phyloP scores from a whole-genome alignment of 495 filamentous ascomycete genomes.

The Neohortaea acidophila region DNA sequence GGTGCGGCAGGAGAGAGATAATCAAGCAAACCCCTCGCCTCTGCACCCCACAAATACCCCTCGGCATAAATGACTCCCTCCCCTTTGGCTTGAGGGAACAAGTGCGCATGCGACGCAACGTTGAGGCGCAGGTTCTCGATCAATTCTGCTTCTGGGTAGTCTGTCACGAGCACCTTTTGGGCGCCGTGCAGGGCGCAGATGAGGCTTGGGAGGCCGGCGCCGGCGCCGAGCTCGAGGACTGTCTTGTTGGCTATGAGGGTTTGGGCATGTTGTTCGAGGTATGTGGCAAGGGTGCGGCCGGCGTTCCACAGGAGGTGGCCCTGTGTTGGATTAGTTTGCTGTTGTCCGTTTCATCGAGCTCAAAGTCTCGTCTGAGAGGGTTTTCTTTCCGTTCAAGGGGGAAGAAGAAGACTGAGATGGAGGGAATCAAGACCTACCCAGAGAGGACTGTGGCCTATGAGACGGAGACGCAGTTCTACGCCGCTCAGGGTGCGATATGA shows the following conservation, averaged over 20 bases:
- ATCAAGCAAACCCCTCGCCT: conserved; percentile 35
- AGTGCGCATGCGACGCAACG: conserved; percentile 29
- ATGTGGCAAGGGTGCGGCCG: conserved; percentile 53
- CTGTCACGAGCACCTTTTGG: conserved; percentile 56
- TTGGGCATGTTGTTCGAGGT: conserved; percentile 51
- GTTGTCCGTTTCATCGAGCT: background rate
- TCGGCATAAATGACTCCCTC: conserved; percentile 18
- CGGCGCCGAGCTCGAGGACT: conserved; percentile 81
- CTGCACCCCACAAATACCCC: conserved; percentile 47
- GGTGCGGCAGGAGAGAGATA: conserved; percentile 27
- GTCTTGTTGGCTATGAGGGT: conserved; percentile 42
- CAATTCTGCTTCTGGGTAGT: conserved; percentile 73
- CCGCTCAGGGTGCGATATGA: conserved; percentile 54
- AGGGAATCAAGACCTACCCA: conserved; percentile 42
- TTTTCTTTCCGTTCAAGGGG: background rate
- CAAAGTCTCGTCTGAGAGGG: background rate
- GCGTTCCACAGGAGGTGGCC: conserved; percentile 90
- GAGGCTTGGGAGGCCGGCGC: conserved; percentile 70
- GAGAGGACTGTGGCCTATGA: conserved; percentile 80
- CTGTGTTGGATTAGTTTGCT: conserved; percentile 23
- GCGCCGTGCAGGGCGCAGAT: conserved; percentile 61
- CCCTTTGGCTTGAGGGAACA: conserved; percentile 16
- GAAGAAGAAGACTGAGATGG: background rate
- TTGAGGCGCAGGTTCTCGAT: conserved; percentile 62
- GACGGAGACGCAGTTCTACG: conserved; percentile 50